These are phyloP conservation scores for Phytophthora agathidicida DNA, from an alignment of 352 stramenopile genomes.

Conservation along the genomic window DNA sequence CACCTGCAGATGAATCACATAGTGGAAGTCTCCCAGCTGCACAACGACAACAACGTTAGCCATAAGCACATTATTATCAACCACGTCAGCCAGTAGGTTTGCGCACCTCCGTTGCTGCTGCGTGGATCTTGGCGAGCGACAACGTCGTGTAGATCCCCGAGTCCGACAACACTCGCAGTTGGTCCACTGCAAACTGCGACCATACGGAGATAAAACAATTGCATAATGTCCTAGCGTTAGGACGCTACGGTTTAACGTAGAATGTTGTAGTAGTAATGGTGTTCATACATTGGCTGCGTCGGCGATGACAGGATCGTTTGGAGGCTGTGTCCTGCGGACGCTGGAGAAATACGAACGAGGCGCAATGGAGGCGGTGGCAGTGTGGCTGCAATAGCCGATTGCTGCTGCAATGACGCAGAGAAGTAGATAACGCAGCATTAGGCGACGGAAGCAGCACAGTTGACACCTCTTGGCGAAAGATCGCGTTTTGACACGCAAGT, in stretches of 20 bases:
- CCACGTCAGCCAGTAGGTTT: no score
- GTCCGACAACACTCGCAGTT: slow-evolving; percentile 67
- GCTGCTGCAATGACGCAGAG: not conserved
- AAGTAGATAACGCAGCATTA: not conserved
- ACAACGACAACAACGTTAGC: not conserved
- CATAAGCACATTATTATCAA: no score
- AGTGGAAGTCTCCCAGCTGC: slow-evolving; percentile 80
- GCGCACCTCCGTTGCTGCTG: slow-evolving; percentile 59
- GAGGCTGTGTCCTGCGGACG: slow-evolving; percentile 23
- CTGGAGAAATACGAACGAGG: slow-evolving; percentile 38
- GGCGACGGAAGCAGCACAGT: not conserved
- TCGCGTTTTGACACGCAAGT: slow-evolving; percentile 7
- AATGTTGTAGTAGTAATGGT: not conserved
- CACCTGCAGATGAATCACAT: slow-evolving; percentile 74
- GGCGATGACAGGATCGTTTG: slow-evolving; percentile 48
- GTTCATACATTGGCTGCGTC: slow-evolving; percentile 44
- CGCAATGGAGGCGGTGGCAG: slow-evolving; percentile 14
- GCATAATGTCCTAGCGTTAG: not conserved
- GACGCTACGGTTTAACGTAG: not conserved
- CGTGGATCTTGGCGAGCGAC: slow-evolving; percentile 51
- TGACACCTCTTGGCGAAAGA: slow-evolving; percentile 8
- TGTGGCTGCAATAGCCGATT: not conserved
- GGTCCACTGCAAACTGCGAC: slow-evolving; percentile 69
- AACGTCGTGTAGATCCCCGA: slow-evolving; percentile 78
- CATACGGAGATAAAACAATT: not conserved